A percentile compares a stretch with the other conserved stretches of the same genome.
Conservation (phyloP, 345 rosid genomes). For the Eucalyptus melliodora region DNA sequence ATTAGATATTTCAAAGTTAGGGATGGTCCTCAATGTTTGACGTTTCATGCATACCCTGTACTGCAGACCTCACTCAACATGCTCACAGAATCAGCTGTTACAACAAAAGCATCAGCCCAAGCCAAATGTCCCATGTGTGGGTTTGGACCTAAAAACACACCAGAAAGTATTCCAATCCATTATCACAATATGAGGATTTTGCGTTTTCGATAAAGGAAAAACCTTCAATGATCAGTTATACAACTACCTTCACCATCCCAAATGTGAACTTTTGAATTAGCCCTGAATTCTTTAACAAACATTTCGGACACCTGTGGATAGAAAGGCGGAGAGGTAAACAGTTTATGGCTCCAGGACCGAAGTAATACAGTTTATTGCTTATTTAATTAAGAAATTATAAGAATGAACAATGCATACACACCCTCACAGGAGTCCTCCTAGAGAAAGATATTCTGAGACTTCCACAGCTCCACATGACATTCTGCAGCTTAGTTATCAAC, state of each 20-base stretch:
- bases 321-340: neutral
- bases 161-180: neutral
- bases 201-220: neutral
- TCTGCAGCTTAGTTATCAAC: slow-evolving; percentile 40
- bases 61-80: slow-evolving; percentile 96
- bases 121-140: slow-evolving; percentile 94
- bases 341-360: neutral
- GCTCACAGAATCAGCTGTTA: slow-evolving; percentile 93
- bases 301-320: slow-evolving; percentile 38
- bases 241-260: slow-evolving; percentile 75
- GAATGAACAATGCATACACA: neutral
- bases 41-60: slow-evolving; percentile 53
- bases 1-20: neutral
- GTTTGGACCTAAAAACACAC: slow-evolving; percentile 39
- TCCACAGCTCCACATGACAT: slow-evolving; percentile 77
- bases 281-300: slow-evolving; percentile 30
- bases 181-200: neutral
- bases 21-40: neutral
- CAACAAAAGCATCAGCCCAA: slow-evolving; percentile 83
- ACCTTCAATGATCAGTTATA: neutral
- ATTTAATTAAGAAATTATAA: neutral
- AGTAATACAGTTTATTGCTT: neutral
- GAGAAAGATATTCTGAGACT: slow-evolving; percentile 82
- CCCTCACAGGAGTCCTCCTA: slow-evolving; percentile 66
- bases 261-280: slow-evolving; percentile 56